phyloP scores from a whole-genome alignment of 2,329 filamentous ascomycete species.

The Cladosporium sp. region DNA sequence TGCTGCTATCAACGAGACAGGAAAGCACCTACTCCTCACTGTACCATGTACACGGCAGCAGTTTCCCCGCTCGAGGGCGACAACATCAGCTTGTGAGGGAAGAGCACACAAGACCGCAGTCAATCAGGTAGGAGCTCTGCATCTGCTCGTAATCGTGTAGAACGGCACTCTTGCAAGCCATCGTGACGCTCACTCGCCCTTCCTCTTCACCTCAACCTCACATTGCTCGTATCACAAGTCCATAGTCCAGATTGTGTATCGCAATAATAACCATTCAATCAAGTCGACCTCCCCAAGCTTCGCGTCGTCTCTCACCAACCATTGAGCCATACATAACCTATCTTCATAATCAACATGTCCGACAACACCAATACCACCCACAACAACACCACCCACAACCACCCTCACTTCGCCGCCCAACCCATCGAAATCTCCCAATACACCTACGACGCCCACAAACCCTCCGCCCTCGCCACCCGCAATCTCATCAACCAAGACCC shows the following conservation, averaged over 20 bases:
- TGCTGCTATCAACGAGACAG: not conserved
- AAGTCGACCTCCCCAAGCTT: not conserved
- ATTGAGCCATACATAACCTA: no score
- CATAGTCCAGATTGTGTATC: not conserved
- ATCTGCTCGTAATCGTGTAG: not conserved
- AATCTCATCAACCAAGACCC: slow-evolving; percentile 13
- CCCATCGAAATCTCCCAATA: slow-evolving; percentile 14
- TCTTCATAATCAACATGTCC: not conserved
- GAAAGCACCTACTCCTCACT: not conserved
- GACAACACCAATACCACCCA: not conserved
- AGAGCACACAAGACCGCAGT: not conserved
- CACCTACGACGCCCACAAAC: slow-evolving; percentile 12
- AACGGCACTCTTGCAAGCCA: not conserved
- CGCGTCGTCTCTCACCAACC: no score
- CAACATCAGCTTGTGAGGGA: not conserved
- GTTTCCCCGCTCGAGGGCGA: slow-evolving; percentile 2
- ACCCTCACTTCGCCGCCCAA: slow-evolving; percentile 8
- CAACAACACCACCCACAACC: not conserved
- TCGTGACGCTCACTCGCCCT: not conserved
- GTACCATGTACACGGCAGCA: not conserved
- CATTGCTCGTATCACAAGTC: not conserved
- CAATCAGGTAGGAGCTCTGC: not conserved
- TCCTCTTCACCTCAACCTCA: not conserved
- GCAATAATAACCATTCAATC: not conserved
- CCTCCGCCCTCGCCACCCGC: slow-evolving; percentile 13